Percentiles rank a stretch among this genome's conserved stretches.
Conservation (phyloP, 2,329 filamentous ascomycete species). For the Diaporthe helianthi region DNA sequence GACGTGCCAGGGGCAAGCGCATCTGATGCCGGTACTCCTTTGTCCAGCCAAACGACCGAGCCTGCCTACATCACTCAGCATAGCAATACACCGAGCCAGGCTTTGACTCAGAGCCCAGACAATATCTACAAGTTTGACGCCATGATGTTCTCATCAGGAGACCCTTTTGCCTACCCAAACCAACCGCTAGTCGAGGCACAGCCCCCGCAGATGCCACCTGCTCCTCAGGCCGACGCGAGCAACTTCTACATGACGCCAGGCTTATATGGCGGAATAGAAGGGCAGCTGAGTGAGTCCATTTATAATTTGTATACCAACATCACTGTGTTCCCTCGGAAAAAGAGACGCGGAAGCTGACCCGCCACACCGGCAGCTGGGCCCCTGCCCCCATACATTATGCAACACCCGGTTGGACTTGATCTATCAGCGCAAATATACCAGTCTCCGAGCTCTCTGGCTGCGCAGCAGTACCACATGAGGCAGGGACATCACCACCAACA, state of each 20-base stretch:
- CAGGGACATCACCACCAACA: constrained; percentile 43
- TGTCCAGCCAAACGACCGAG: constrained; percentile 41
- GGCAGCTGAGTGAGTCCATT: constrained; percentile 61
- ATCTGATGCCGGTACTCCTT: constrained; percentile 46
- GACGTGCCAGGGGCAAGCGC: constrained; percentile 52
- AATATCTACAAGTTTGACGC: constrained; percentile 73
- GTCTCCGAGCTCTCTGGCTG: constrained; percentile 50
- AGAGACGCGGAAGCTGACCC: neutral
- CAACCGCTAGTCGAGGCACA: constrained; percentile 67
- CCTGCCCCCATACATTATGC: constrained; percentile 74
- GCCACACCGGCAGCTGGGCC: constrained; percentile 56
- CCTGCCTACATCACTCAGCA: constrained; percentile 33
- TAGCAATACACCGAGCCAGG: constrained; percentile 38
- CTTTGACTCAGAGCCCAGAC: constrained; percentile 46
- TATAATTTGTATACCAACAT: neutral
- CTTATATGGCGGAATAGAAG: constrained; percentile 72
- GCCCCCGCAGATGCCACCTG: constrained; percentile 43
- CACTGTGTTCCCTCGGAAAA: too few species aligned
- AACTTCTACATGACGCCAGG: constrained; percentile 58
- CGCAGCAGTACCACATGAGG: constrained; percentile 43
- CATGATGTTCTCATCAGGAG: constrained; percentile 81
- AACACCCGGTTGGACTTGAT: constrained; percentile 53
- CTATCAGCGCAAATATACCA: constrained; percentile 54
- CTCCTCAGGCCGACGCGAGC: constrained; percentile 45
- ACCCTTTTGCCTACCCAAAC: constrained; percentile 81